Evolutionary conservation across 805 yeast genomes (phyloP), one percentile per base, ranked within the genome.

Genomic region (Danielia reshetovae): DNA sequence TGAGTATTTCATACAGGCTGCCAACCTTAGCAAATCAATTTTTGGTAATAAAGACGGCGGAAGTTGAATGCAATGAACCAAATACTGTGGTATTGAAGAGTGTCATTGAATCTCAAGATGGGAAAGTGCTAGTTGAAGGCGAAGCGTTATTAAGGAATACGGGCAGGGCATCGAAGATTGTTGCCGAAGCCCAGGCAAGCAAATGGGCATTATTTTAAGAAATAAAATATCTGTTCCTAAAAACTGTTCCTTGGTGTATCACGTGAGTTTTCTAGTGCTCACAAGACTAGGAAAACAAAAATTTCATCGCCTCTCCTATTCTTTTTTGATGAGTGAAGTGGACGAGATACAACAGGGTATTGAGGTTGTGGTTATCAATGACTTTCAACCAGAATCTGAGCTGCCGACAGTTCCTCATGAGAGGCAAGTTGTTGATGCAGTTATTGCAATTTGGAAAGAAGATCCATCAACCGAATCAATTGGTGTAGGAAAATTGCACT

Each of bases 21-120:
- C 96, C 96, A 7, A 79, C 95, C 0, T 57, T 83, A 34, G 88
- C 90, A 10, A 80, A 86, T 52, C 87, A 79, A 41, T 85, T 87
- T 48, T 68, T 87, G 24, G 70, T 84, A 3, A 68, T 88, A 12
- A 77, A 72, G 48, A 75, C 87, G 0, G 48, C 36, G 14, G 44
- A 42, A 23, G 36, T 46, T 18, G 42, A 36, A 2, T 39, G 42
- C 11, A 64, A 63, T 21, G 50, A 55, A 16, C 14, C 24, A 7
- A 43, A 51, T 12, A 62, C 55, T 5, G 55, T 71, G 6, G 51
- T 48, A 5, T 73, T 79, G 21, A 68, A 64, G 14, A 79, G 85
- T 13, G 60, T 62, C 16, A 68, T 85, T 27, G 75, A 76, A 42
- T 67, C 73, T 13, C 60, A 72, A 4, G 60, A 64, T 7, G 83